Percentiles rank a stretch among this genome's conserved stretches.
Evolutionary conservation across 2,329 filamentous ascomycete species (phyloP).

Genomic region (Aspergillus flavus): DNA sequence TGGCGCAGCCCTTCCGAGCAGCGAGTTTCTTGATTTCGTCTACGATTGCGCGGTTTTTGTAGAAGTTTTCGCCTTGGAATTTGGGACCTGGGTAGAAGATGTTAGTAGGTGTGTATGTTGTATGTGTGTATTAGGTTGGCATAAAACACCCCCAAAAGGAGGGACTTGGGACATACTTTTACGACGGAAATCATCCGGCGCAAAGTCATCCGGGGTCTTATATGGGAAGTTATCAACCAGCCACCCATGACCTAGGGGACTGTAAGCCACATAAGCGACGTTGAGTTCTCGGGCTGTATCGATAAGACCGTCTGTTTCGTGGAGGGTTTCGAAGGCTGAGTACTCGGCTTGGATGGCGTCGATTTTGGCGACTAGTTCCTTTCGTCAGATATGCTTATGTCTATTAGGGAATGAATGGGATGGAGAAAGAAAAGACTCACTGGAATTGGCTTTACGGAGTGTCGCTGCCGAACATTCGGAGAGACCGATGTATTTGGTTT

Average conservation of each 20-base stretch:
- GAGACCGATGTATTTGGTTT: constrained; percentile 54
- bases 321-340: constrained; percentile 47
- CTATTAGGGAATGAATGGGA: too few species aligned
- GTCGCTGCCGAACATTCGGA: constrained; percentile 52
- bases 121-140: too few species aligned
- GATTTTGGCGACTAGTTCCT: constrained; percentile 47
- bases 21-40: constrained; percentile 47
- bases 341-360: constrained; percentile 53
- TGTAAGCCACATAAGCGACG: constrained; percentile 50
- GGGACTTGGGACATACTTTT: constrained; percentile 32
- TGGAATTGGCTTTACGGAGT: constrained; percentile 49
- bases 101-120: constrained; percentile 1
- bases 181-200: constrained; percentile 45
- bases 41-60: constrained; percentile 47
- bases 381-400: constrained; percentile 14
- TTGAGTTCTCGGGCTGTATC: constrained; percentile 45
- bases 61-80: constrained; percentile 50
- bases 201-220: constrained; percentile 52
- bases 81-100: constrained; percentile 23
- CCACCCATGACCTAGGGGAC: constrained; percentile 52
- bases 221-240: constrained; percentile 49
- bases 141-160: too few species aligned
- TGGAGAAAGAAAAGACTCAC: constrained; percentile 25
- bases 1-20: constrained; percentile 34
- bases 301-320: constrained; percentile 46